Percentiles rank a stretch among this genome's conserved stretches.
phyloP scores from a whole-genome alignment of 495 filamentous ascomycete genomes.

The Hypoxylon crocopeplum region DNA sequence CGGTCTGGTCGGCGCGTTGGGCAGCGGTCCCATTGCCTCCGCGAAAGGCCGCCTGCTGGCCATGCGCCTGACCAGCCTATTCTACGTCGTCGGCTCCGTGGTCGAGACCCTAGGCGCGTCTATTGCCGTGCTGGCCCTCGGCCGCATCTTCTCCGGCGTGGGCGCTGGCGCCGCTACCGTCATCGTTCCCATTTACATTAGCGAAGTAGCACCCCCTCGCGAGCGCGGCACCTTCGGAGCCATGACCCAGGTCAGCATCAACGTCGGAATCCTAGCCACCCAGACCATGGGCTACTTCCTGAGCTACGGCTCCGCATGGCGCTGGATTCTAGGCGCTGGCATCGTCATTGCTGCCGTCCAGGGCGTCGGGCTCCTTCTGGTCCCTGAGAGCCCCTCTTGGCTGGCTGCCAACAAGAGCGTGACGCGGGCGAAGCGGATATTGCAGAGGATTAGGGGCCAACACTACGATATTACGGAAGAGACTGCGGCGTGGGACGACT shows the following conservation, averaged over 20 bases:
- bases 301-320: slow-evolving; percentile 78
- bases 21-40: slow-evolving; percentile 75
- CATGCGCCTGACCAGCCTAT: slow-evolving; percentile 73
- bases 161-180: slow-evolving; percentile 88
- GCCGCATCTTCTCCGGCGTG: slow-evolving; percentile 80
- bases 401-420: slow-evolving; percentile 71
- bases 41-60: slow-evolving; percentile 73
- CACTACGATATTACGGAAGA: slow-evolving; percentile 76
- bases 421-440: slow-evolving; percentile 64
- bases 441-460: slow-evolving; percentile 77
- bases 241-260: slow-evolving; percentile 92
- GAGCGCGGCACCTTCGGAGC: slow-evolving; percentile 87
- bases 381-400: slow-evolving; percentile 89
- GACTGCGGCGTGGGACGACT: slow-evolving; percentile 65
- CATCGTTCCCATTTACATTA: slow-evolving; percentile 95
- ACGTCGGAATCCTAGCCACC: slow-evolving; percentile 86
- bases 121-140: slow-evolving; percentile 71
- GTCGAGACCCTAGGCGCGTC: slow-evolving; percentile 73
- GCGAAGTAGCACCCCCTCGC: slow-evolving; percentile 81
- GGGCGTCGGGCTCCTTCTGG: slow-evolving; percentile 67
- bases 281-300: slow-evolving; percentile 88
- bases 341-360: slow-evolving; percentile 72
- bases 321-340: slow-evolving; percentile 79
- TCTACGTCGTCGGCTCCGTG: slow-evolving; percentile 78
- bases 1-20: slow-evolving; percentile 81